Evolutionary conservation across 2,329 filamentous ascomycete species (phyloP), one percentile per base, ranked within the genome.

Genomic region (Phaeosphaeria sp.): DNA sequence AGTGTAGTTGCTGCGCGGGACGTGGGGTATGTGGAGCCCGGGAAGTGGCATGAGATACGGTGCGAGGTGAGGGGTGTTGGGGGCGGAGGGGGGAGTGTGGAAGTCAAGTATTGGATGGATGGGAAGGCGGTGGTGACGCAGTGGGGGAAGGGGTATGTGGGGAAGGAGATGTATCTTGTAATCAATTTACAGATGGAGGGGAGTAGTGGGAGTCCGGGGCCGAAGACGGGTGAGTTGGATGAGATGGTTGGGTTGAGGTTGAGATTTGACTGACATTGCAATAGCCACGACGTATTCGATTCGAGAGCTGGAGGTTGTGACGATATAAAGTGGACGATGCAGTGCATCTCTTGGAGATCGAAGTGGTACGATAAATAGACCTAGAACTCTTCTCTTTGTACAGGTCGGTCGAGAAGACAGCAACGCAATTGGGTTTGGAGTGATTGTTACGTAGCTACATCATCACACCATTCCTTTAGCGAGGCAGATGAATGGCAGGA

Each of bases 21-120:
- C 60, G 79, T 85, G 6, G 70, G 69, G 0, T 87, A 87, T 60
- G 70, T 79, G 2, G 75, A 65, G 52, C 79, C 84, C 0, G 75
- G 60, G 9, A 65, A 75, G n/a, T 86, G 80, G 59, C 84, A 87
- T 68, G 77, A 74, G 5, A 79, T 87, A 56, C 79, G 78, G 62
- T 80, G 79, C 22, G 82, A 86, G 73, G 66, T 85, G 47, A 77
- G 80, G 9, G 84, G 85, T 64, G 71, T 36, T n/a, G n/a, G n/a
- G 25, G 25, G 59, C 75, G 60, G 60, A 75, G 83, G 83, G 27
- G 75, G 75, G 55, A 82, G 86, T 67, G 80, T 85, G 10, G 75
- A 77, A n/a, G 79, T 82, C 0, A 82, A 80, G 59, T 87, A 86
- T 67, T 86, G 81, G 64, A 76, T 87, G 73, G 82, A 87, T 65